These are phyloP conservation scores for Magnolia officinalis DNA, from an alignment of 164 flowering plant genomes.

Conservation along the genomic window DNA sequence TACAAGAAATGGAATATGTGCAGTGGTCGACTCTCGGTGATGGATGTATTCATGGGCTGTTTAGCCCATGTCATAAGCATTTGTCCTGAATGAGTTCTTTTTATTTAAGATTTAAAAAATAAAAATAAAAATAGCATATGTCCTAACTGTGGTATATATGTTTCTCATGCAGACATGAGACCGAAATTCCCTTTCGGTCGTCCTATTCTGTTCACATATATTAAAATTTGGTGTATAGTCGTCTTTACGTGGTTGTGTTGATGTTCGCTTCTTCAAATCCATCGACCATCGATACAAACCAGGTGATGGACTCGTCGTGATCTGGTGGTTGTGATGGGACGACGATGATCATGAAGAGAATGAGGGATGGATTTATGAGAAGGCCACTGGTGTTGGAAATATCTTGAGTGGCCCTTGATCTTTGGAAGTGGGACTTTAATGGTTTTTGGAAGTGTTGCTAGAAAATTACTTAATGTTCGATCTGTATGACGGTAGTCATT, in stretches of 20 bases:
- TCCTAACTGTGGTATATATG: neutral
- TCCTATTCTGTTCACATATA: neutral
- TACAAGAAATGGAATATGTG: neutral
- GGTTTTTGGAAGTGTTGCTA: too few species aligned
- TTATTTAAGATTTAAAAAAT: neutral
- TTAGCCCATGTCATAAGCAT: neutral
- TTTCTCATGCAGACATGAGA: neutral
- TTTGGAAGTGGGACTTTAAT: too few species aligned
- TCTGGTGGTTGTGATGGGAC: neutral
- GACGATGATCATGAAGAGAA: neutral
- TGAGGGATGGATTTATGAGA: neutral
- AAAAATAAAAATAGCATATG: neutral
- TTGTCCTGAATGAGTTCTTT: neutral
- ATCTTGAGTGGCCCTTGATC: too few species aligned
- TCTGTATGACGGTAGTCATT: too few species aligned
- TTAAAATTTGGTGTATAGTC: neutral
- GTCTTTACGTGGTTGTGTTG: constrained; percentile 6
- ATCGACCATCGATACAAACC: constrained; percentile 14
- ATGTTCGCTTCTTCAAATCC: constrained; percentile 11
- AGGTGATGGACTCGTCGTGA: neutral
- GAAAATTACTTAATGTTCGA: too few species aligned
- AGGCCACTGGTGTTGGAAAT: neutral
- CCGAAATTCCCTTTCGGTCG: constrained; percentile 3
- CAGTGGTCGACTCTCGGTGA: constrained; percentile 6
- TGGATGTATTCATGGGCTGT: neutral